These are phyloP conservation scores for Ramularia collo-cygni DNA, from an alignment of 2,329 filamentous ascomycete species.

Conservation along the genomic window DNA sequence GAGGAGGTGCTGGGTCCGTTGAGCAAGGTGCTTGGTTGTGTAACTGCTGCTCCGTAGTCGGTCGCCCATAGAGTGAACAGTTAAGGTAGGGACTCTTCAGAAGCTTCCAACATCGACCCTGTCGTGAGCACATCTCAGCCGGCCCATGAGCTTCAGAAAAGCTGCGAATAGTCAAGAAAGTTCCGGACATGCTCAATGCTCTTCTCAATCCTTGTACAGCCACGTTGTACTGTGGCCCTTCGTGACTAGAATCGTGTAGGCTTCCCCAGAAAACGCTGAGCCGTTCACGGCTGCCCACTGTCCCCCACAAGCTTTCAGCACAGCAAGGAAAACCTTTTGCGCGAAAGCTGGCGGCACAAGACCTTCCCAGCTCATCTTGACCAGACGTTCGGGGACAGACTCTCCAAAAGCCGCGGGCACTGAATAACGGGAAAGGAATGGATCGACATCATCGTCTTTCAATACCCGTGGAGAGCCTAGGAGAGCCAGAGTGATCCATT, in stretches of 20 bases:
- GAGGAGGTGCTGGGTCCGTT: slow-evolving; percentile 43
- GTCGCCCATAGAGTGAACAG: background rate
- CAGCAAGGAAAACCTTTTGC: slow-evolving; percentile 22
- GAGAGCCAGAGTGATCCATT: slow-evolving; percentile 66
- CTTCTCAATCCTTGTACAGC: slow-evolving; percentile 29
- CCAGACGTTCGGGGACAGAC: slow-evolving; percentile 23
- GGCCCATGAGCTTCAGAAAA: no score
- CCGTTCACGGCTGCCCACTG: slow-evolving; percentile 29
- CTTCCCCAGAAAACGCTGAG: slow-evolving; percentile 24
- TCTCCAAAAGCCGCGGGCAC: slow-evolving; percentile 38
- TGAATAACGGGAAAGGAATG: slow-evolving; percentile 62
- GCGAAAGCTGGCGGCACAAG: slow-evolving; percentile 35
- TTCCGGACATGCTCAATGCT: background rate
- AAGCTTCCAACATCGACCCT: no score
- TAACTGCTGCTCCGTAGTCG: background rate
- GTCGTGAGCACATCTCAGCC: no score
- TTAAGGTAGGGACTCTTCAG: no score
- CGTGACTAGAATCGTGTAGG: slow-evolving; percentile 25
- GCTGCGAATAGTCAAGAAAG: no score
- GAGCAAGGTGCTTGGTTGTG: slow-evolving; percentile 34
- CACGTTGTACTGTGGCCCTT: slow-evolving; percentile 24
- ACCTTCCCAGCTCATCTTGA: slow-evolving; percentile 38
- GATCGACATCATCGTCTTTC: slow-evolving; percentile 54
- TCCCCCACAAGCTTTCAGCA: slow-evolving; percentile 20
- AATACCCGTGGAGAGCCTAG: slow-evolving; percentile 59